Evolutionary conservation across 2,329 filamentous ascomycete genomes (phyloP).

Genomic region (Colletotrichum theobromicola): DNA sequence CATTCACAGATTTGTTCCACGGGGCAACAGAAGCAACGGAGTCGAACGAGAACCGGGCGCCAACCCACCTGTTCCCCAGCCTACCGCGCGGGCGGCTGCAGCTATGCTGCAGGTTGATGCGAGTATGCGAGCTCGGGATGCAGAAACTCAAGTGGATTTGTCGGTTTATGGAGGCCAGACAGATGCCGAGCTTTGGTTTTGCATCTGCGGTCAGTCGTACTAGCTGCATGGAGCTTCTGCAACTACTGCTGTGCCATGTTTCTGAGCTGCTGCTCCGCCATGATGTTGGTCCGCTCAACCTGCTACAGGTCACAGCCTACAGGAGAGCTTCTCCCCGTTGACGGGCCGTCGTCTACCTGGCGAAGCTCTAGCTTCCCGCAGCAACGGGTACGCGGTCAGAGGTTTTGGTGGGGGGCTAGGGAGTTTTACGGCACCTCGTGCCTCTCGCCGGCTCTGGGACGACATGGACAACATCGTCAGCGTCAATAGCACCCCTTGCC

Average conservation of each 20-base stretch:
- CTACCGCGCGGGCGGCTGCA: conserved; percentile 13
- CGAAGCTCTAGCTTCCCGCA: conserved; percentile 2
- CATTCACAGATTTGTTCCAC: conserved; percentile 5
- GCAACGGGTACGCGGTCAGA: not conserved
- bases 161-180: not conserved
- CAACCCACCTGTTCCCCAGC: conserved; percentile 14
- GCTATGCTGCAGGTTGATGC: conserved; percentile 9
- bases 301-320: not conserved
- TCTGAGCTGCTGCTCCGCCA: conserved; percentile 11
- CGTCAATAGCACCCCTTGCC: not conserved
- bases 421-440: not conserved
- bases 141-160: conserved; percentile 1
- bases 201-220: conserved; percentile 7
- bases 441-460: conserved; percentile 2
- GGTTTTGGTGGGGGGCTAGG: not conserved
- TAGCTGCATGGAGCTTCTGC: conserved; percentile 5
- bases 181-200: conserved; percentile 12
- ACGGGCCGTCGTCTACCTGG: not conserved
- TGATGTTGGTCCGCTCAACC: not conserved
- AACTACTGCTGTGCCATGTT: conserved; percentile 13
- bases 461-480: conserved; percentile 9
- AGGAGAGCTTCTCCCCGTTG: not conserved
- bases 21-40: conserved; percentile 19
- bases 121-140: not conserved
- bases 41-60: not conserved